phyloP scores from a whole-genome alignment of 1,284 basidiomycete genomes.

The Ganoderma leucocontextum region DNA sequence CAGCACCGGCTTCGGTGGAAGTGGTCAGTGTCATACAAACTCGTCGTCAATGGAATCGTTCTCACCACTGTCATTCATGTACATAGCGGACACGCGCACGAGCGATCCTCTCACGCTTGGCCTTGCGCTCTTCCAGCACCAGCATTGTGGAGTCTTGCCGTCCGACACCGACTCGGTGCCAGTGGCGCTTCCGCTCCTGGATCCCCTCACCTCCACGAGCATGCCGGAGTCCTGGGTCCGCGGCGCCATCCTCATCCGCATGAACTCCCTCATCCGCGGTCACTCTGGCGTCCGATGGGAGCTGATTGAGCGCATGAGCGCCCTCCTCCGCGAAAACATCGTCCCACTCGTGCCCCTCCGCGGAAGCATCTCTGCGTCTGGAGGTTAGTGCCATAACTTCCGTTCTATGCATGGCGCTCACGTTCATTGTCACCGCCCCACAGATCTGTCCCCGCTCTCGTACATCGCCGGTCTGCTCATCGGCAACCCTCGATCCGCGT shows the following conservation, averaged over 20 bases:
- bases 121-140: conserved; percentile 81
- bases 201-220: conserved; percentile 70
- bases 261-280: conserved; percentile 89
- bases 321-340: conserved; percentile 76
- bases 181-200: conserved; percentile 66
- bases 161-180: conserved; percentile 53
- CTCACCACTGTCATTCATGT: conserved; percentile 15
- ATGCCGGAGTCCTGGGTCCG: conserved; percentile 95
- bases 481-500: conserved; percentile 82
- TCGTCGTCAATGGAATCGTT: neutral
- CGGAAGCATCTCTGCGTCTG: conserved; percentile 84
- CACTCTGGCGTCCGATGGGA: conserved; percentile 88
- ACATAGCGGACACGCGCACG: conserved; percentile 72
- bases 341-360: conserved; percentile 87
- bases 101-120: conserved; percentile 74
- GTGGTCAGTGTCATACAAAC: conserved; percentile 52
- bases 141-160: conserved; percentile 75
- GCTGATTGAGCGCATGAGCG: conserved; percentile 82
- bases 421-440: neutral
- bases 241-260: conserved; percentile 85
- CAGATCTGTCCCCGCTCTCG: conserved; percentile 81
- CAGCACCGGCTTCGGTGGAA: conserved; percentile 85
- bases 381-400: conserved; percentile 54
- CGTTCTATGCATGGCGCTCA: neutral
- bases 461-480: conserved; percentile 85